Evolutionary conservation across 805 yeast species (phyloP).

Genomic region (Ogataea ganodermae): DNA sequence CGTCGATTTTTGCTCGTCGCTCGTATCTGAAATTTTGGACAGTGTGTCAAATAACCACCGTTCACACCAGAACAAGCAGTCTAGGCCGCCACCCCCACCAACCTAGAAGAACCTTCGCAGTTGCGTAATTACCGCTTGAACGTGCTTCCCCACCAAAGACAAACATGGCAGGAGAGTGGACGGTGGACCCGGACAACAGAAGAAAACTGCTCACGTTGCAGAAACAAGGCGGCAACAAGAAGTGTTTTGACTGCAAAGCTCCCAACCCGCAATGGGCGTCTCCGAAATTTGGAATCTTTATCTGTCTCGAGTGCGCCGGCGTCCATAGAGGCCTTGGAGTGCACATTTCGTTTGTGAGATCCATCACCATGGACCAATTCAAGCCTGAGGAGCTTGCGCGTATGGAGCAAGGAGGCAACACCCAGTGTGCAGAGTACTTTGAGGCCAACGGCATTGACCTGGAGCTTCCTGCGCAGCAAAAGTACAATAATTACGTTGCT

Average conservation of each 20-base stretch:
- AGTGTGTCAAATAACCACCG: not conserved
- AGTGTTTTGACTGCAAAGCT: slow-evolving; percentile 91
- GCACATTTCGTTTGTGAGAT: slow-evolving; percentile 93
- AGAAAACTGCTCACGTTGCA: slow-evolving; percentile 76
- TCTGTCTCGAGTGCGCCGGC: slow-evolving; percentile 98
- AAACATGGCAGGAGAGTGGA: slow-evolving; percentile 64
- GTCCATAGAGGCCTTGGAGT: slow-evolving; percentile 94
- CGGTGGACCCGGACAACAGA: slow-evolving; percentile 91
- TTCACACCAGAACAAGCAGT: too few species aligned
- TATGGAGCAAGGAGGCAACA: slow-evolving; percentile 96
- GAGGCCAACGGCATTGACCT: slow-evolving; percentile 69
- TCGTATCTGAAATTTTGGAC: not conserved
- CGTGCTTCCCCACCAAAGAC: not conserved
- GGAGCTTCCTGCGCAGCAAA: slow-evolving; percentile 62
- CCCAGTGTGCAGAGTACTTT: slow-evolving; percentile 68
- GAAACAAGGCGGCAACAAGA: slow-evolving; percentile 78
- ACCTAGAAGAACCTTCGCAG: too few species aligned
- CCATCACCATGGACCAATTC: slow-evolving; percentile 98
- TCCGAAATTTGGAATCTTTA: slow-evolving; percentile 95
- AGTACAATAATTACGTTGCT: slow-evolving; percentile 90
- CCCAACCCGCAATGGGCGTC: slow-evolving; percentile 99
- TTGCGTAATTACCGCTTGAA: too few species aligned
- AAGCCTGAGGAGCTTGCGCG: slow-evolving; percentile 86
- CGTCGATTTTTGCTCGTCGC: not conserved
- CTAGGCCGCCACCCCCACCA: too few species aligned